Evolutionary conservation across 495 filamentous ascomycete genomes (phyloP), one percentile per base, ranked within the genome.

Genomic region (Xylaria scruposa): DNA sequence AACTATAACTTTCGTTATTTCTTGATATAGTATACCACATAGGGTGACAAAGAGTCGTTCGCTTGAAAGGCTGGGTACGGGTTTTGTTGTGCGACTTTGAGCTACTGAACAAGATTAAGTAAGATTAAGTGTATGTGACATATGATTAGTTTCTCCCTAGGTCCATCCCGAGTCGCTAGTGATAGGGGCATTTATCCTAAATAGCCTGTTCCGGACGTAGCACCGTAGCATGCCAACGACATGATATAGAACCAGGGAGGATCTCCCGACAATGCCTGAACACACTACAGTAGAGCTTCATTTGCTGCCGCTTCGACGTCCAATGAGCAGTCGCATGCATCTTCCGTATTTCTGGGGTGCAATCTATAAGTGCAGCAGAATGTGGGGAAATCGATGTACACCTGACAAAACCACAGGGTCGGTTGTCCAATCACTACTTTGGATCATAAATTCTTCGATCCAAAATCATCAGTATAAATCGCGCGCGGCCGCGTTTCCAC

Each of bases 321-420:
- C 49, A 66, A 66, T 67, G 0, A 10, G 13, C 9, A 9, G 15
- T 26, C 47, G 65, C 19, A 36, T 56, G 19, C 31, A 21, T 40
- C 29, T 67, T 29, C 65, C 44, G 49, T 15, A 56, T 40, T 67
- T 42, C 47, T 67, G 67, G 67, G 29, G 56, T 33, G 49, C 29
- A 69, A 69, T 69, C 56, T 69, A 69, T 44, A 29, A 24, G 24
- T 36, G 54, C 54, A 60, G 26, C 49, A 69, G 38, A 59, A 15
- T 60, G 54, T 69, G 67, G 67, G 67, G 67, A 61, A 61, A 38
- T 26, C 65, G n/a, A 67, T 67, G 65, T 54, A 61, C 53, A 49
- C 53, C 38, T 61, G 67, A 59, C 67, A 69, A 3, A 38, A 36
- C 67, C 67, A 46, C 40, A 26, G 36, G 67, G 2, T 4, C 49